Evolutionary conservation across 179 eudicot species (phyloP).

Genomic region (Camellia oleifera): DNA sequence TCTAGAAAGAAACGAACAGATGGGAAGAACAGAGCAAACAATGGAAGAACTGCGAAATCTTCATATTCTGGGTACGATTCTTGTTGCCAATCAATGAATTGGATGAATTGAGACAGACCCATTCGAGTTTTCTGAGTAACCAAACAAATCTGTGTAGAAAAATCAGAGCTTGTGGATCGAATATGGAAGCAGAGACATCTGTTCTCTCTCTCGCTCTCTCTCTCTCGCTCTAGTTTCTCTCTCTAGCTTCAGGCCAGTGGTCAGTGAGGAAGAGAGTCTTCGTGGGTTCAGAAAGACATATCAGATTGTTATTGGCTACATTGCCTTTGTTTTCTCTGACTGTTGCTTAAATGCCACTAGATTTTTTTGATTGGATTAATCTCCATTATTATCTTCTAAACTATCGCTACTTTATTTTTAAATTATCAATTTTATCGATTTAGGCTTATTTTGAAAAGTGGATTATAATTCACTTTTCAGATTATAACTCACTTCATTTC

Average conservation of each 20-base stretch:
- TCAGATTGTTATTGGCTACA: background rate
- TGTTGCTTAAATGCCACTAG: background rate
- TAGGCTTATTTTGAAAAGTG: too few species aligned
- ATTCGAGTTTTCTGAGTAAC: slow-evolving; percentile 16
- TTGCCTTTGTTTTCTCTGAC: background rate
- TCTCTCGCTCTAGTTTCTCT: background rate
- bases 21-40: slow-evolving; percentile 73
- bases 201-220: background rate
- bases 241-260: background rate
- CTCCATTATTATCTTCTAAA: background rate
- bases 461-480: too few species aligned
- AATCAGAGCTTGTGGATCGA: background rate
- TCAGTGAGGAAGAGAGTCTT: background rate
- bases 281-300: background rate
- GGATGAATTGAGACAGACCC: slow-evolving; percentile 38
- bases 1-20: slow-evolving; percentile 71
- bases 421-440: too few species aligned
- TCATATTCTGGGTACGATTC: slow-evolving; percentile 69
- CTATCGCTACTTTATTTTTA: too few species aligned
- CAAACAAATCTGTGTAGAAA: background rate
- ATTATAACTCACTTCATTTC: too few species aligned
- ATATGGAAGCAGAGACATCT: background rate
- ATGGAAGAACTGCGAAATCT: slow-evolving; percentile 68
- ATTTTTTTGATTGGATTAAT: background rate
- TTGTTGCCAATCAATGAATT: slow-evolving; percentile 59